A percentile compares a stretch with the other conserved stretches of the same genome.
Evolutionary conservation across 192 early-diverging fungal genomes (phyloP).

Genomic region (Powellomyces hirtus): DNA sequence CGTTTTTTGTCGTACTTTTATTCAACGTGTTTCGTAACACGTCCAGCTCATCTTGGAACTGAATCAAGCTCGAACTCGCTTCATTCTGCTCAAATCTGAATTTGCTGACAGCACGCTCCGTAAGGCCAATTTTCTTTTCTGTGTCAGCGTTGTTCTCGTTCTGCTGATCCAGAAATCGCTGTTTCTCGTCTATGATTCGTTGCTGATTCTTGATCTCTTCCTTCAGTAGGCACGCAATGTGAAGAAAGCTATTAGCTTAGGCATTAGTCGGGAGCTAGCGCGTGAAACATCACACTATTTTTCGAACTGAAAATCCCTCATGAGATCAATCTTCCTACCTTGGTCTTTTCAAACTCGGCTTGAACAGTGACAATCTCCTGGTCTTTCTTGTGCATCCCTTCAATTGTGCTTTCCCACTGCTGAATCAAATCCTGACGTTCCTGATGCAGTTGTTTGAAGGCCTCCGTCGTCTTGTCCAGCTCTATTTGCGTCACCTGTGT

Average conservation of each 20-base stretch:
- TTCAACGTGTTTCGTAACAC: conserved; percentile 49
- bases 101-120: conserved; percentile 50
- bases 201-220: conserved; percentile 44
- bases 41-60: conserved; percentile 60
- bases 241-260: background rate
- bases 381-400: conserved; percentile 51
- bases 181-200: conserved; percentile 47
- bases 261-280: conserved; percentile 1
- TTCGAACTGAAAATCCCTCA: too few species aligned
- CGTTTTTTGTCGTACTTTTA: conserved; percentile 46
- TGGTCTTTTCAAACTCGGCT: conserved; percentile 36
- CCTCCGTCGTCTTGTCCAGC: conserved; percentile 54
- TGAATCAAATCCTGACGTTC: conserved; percentile 56
- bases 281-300: too few species aligned
- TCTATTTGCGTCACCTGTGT: conserved; percentile 62
- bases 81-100: conserved; percentile 43
- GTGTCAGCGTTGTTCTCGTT: conserved; percentile 43
- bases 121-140: conserved; percentile 50
- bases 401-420: conserved; percentile 55
- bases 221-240: conserved; percentile 9
- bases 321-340: too few species aligned
- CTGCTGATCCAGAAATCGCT: conserved; percentile 50
- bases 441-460: conserved; percentile 51
- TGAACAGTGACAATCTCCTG: conserved; percentile 48
- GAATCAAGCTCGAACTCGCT: conserved; percentile 28